Base-by-base conservation (phyloP, 768 basidiomycete genomes). In the Leucocoprinus sp. region DNA sequence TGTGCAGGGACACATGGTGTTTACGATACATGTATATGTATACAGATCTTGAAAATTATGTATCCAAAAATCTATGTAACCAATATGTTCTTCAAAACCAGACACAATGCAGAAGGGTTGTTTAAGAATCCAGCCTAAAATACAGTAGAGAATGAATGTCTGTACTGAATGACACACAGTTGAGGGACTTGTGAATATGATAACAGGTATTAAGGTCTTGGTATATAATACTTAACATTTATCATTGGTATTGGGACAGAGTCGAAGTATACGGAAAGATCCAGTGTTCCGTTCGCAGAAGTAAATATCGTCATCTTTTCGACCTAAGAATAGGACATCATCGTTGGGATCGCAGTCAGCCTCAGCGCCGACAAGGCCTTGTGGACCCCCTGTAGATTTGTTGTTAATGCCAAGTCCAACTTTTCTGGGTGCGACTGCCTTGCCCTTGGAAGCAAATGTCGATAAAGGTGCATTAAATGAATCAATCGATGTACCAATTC, bases 291-390 rank as follows among this genome's bases (percentile, higher is more conserved):
- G 74, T 67, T 92, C 89, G 57, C 89, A 91, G 44, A 91, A 66
- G 57, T 88, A 92, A 43, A 90, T 75, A 40, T 81, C 79, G 55
- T 92, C 76, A 33, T 77, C 76, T 52, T 76, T 79, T 50, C 89
- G 73, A 43, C 88, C 89, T 14, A 92, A 71, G 62, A 82, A 89
- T 37, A 91, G 61, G n/a, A 91, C 76, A 56, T 90, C 88, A 47
- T 84, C 80, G 21, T 70, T 66, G 46, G 66, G 59, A 46, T 80
- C 80, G 43, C 68, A 67, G 23, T 60, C 57, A 11, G 70, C 67
- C 17, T 74, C 70, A 59, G 70, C 78, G 3, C 53, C 50, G 31
- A 68, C 61, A 8, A 69, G 60, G 2, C 69, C 68, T 18, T 65
- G 65, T 54, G 71, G 76, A 28, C 58, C 57, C 56, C 76, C 82